Percentiles rank a stretch among this genome's conserved stretches.
These are phyloP conservation scores for Roridomyces roridus DNA, from an alignment of 768 basidiomycete genomes.

Conservation along the genomic window DNA sequence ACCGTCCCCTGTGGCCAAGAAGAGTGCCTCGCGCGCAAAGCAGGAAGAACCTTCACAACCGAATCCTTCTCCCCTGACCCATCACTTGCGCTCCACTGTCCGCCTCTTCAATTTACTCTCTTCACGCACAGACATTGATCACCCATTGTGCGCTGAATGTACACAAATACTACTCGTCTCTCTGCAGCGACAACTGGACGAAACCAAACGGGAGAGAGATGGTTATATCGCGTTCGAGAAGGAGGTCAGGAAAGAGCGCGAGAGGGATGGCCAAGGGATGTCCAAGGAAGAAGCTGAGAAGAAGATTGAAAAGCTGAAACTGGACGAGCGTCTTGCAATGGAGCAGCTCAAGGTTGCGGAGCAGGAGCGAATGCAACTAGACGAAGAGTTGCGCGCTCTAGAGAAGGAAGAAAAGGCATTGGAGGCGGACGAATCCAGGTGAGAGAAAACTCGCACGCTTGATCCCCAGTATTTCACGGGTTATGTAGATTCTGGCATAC, in stretches of 20 bases:
- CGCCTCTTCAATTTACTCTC: slow-evolving; percentile 81
- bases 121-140: slow-evolving; percentile 81
- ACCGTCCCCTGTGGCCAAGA: slow-evolving; percentile 51
- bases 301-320: slow-evolving; percentile 74
- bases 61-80: slow-evolving; percentile 76
- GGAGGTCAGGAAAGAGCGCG: slow-evolving; percentile 82
- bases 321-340: slow-evolving; percentile 70
- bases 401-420: slow-evolving; percentile 80
- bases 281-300: slow-evolving; percentile 70
- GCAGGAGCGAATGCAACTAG: slow-evolving; percentile 76
- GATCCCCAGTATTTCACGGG: not conserved
- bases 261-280: slow-evolving; percentile 67
- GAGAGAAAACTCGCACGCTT: slow-evolving; percentile 35
- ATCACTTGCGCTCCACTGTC: slow-evolving; percentile 77
- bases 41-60: slow-evolving; percentile 58
- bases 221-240: slow-evolving; percentile 94
- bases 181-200: slow-evolving; percentile 83
- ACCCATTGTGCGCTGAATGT: slow-evolving; percentile 95
- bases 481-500: slow-evolving; percentile 76
- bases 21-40: slow-evolving; percentile 41
- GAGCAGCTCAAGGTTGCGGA: slow-evolving; percentile 81
- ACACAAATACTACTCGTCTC: slow-evolving; percentile 79
- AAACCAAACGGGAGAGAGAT: slow-evolving; percentile 90
- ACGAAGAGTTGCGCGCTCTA: slow-evolving; percentile 70
- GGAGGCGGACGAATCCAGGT: slow-evolving; percentile 87